These are phyloP conservation scores for Leucoagaricus sp. DNA, from an alignment of 1,284 basidiomycete species.

Conservation along the genomic window DNA sequence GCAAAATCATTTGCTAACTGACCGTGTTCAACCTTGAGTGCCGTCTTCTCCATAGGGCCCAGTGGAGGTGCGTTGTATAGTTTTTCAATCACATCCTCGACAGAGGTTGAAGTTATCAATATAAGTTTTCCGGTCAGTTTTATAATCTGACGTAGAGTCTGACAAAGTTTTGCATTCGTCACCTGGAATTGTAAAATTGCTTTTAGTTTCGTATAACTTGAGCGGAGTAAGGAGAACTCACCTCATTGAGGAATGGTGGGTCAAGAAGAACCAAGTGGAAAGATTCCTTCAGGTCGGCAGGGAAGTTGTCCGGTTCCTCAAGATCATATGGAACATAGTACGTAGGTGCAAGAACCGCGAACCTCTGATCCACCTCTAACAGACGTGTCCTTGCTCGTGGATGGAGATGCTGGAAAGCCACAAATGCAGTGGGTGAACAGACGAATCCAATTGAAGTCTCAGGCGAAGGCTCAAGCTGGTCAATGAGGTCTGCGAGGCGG, in stretches of 20 bases:
- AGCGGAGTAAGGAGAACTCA: constrained; percentile 19
- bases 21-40: constrained; percentile 34
- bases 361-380: constrained; percentile 43
- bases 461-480: constrained; percentile 28
- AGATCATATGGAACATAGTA: constrained; percentile 43
- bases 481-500: constrained; percentile 33
- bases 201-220: not conserved
- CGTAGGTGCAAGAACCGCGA: constrained; percentile 37
- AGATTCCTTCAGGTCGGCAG: constrained; percentile 29
- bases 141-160: constrained; percentile 38
- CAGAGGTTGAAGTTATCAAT: constrained; percentile 39
- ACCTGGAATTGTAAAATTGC: constrained; percentile 25
- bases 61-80: constrained; percentile 37
- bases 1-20: constrained; percentile 42
- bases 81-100: constrained; percentile 32
- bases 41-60: constrained; percentile 35
- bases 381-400: constrained; percentile 33
- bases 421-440: constrained; percentile 46
- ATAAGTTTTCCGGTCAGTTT: constrained; percentile 40
- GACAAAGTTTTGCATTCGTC: constrained; percentile 37
- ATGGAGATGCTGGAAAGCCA: constrained; percentile 42
- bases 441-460: constrained; percentile 41
- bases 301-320: constrained; percentile 40
- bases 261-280: constrained; percentile 42
- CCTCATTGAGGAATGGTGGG: constrained; percentile 46